phyloP scores from a whole-genome alignment of 306 rosid genomes.

The Castanea sativa region DNA sequence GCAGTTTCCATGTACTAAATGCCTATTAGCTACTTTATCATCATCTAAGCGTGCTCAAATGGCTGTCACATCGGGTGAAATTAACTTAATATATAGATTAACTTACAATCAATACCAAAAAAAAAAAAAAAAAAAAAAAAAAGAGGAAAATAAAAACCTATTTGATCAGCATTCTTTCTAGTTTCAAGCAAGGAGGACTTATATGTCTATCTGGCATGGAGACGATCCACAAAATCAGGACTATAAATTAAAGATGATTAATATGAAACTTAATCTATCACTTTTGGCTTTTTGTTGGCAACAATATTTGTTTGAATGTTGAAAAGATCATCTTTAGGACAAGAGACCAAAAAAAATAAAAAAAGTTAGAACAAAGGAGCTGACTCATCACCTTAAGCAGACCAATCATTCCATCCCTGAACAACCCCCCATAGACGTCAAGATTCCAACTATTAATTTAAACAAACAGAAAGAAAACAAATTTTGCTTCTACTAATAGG shows the following conservation, averaged over 20 bases:
- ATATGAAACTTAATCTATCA: background rate
- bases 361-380: too few relatives aligned
- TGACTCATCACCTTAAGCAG: background rate
- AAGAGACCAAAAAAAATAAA: slow-evolving; percentile 1
- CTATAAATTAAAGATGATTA: too few relatives aligned
- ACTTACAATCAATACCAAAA: too few relatives aligned
- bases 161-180: too few relatives aligned
- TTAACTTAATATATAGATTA: too few relatives aligned
- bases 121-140: too few relatives aligned
- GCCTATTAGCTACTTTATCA: too few relatives aligned
- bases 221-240: background rate
- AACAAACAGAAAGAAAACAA: slow-evolving; percentile 3
- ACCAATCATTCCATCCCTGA: slow-evolving; percentile 1
- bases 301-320: slow-evolving; percentile 1
- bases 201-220: too few relatives aligned
- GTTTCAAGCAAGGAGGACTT: background rate
- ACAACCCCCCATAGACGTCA: slow-evolving; percentile 13
- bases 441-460: background rate
- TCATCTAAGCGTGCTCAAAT: too few relatives aligned
- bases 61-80: too few relatives aligned
- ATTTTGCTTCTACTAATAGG: background rate
- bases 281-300: background rate
- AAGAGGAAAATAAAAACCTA: too few relatives aligned
- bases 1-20: background rate
- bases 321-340: background rate